A percentile compares a stretch with the other conserved stretches of the same genome.
These are phyloP conservation scores for Phytophthora pisi DNA, from an alignment of 352 stramenopile genomes.

Conservation along the genomic window DNA sequence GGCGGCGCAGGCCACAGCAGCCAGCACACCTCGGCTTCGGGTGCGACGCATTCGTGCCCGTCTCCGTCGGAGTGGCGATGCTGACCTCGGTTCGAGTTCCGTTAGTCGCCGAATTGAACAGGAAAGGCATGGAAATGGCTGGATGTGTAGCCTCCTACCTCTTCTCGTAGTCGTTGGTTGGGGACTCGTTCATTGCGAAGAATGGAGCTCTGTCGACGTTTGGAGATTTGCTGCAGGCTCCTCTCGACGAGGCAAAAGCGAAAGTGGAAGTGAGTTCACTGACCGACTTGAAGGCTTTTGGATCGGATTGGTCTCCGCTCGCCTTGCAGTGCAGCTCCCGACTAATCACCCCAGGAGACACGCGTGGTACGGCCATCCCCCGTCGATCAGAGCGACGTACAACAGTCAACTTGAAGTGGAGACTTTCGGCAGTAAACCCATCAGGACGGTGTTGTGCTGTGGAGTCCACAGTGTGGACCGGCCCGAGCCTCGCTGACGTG, in stretches of 20 bases:
- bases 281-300: conserved; percentile 9
- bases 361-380: neutral
- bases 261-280: conserved; percentile 11
- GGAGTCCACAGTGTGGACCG: too few relatives aligned
- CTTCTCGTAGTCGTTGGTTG: conserved; percentile 21
- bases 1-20: conserved; percentile 33
- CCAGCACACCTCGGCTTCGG: neutral
- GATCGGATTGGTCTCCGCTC: neutral
- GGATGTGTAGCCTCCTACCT: neutral
- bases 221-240: neutral
- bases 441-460: too few relatives aligned
- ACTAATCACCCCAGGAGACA: conserved; percentile 12
- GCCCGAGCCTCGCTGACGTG: too few relatives aligned
- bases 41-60: conserved; percentile 3
- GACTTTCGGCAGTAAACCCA: neutral
- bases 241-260: conserved; percentile 11
- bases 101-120: neutral
- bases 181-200: conserved; percentile 13
- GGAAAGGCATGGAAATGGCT: too few relatives aligned
- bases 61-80: conserved; percentile 12
- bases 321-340: neutral
- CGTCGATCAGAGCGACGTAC: neutral
- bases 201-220: neutral
- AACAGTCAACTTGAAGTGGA: neutral
- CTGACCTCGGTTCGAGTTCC: conserved; percentile 3